Evolutionary conservation across 345 rosid genomes (phyloP).

Genomic region (Eucalyptus urophylla): DNA sequence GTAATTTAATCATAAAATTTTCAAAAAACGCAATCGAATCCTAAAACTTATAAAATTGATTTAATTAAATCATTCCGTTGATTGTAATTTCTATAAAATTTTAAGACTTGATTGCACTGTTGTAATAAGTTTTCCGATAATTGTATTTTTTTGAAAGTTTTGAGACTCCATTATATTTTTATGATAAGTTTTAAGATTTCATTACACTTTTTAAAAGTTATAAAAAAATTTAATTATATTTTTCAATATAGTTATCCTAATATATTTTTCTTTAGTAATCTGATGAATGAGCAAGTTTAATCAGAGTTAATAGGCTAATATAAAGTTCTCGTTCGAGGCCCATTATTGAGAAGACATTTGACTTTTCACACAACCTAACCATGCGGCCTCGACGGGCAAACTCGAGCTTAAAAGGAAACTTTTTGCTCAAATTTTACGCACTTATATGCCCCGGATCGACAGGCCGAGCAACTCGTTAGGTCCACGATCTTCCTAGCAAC

Average conservation of each 20-base stretch:
- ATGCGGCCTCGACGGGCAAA: not conserved
- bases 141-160: too few relatives aligned
- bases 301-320: not conserved
- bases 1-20: rapidly evolving
- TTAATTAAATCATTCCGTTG: rapidly evolving
- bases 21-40: rapidly evolving
- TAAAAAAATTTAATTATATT: too few relatives aligned
- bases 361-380: not conserved
- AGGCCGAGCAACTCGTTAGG: not conserved
- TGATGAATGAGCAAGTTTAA: not conserved
- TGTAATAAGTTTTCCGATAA: rapidly evolving
- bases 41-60: too few relatives aligned
- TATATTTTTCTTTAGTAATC: rapidly evolving
- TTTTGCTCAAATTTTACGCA: not conserved
- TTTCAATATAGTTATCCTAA: rapidly evolving
- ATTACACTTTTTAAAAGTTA: rapidly evolving
- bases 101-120: rapidly evolving
- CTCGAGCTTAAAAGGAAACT: not conserved
- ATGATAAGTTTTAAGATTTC: rapidly evolving
- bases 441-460: not conserved
- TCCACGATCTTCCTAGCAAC: not conserved
- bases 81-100: too few relatives aligned
- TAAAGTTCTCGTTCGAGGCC: not conserved
- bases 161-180: rapidly evolving
- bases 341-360: rapidly evolving